Evolutionary conservation across 2,329 filamentous ascomycete genomes (phyloP).

Genomic region (Botrytis paeoniae): DNA sequence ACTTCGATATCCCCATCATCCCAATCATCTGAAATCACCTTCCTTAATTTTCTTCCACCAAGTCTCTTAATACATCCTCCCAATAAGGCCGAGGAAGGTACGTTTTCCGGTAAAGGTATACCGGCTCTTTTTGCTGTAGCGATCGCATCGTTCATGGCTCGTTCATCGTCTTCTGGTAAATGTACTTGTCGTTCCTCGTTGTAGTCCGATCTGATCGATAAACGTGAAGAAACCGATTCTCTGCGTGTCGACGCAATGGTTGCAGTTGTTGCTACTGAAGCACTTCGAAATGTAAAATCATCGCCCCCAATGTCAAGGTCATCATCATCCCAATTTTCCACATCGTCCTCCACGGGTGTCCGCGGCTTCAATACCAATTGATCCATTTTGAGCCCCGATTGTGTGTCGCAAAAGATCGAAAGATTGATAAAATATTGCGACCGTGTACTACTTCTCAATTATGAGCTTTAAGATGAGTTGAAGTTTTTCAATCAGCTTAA

Average conservation of each 20-base stretch:
- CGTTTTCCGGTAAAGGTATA: constrained; percentile 83
- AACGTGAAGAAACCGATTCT: constrained; percentile 64
- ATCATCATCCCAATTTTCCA: constrained; percentile 80
- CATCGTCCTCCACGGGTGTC: constrained; percentile 47
- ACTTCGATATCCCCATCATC: constrained; percentile 76
- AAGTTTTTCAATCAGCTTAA: constrained; percentile 22
- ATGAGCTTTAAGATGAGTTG: constrained; percentile 22
- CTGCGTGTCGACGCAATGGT: constrained; percentile 51
- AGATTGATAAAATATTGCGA: background rate
- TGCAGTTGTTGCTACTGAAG: constrained; percentile 42
- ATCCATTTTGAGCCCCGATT: constrained; percentile 29
- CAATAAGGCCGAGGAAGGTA: constrained; percentile 83
- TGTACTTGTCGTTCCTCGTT: constrained; percentile 81
- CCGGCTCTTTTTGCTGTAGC: constrained; percentile 82
- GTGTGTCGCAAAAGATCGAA: background rate
- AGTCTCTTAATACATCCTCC: constrained; percentile 92
- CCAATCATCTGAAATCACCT: constrained; percentile 74
- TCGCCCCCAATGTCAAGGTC: constrained; percentile 70
- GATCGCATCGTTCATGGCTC: constrained; percentile 80
- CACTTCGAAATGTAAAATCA: constrained; percentile 57
- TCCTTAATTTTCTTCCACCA: constrained; percentile 70
- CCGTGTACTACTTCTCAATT: background rate
- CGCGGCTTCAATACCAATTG: constrained; percentile 37
- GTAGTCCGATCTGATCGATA: constrained; percentile 21
- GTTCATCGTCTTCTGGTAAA: constrained; percentile 79